A percentile compares a stretch with the other conserved stretches of the same genome.
phyloP scores from a whole-genome alignment of 495 filamentous ascomycete species.

The Daldinia caldariorum region DNA sequence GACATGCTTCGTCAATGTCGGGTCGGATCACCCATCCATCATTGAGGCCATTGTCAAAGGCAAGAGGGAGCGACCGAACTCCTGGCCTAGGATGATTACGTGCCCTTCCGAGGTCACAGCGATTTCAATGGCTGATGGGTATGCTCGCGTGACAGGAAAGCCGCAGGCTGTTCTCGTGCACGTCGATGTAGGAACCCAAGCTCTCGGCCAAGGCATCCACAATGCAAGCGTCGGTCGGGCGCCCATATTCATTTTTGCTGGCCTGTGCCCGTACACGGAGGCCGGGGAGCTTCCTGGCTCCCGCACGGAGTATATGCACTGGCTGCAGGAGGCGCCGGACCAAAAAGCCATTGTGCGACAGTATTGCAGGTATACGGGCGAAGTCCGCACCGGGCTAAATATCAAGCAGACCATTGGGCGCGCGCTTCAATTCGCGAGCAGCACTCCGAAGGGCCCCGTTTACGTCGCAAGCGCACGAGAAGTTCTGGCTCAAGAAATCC shows the following conservation, averaged over 20 bases:
- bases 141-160: conserved; percentile 74
- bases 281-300: conserved; percentile 79
- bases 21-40: conserved; percentile 80
- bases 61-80: conserved; percentile 54
- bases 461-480: conserved; percentile 75
- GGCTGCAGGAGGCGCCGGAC: conserved; percentile 83
- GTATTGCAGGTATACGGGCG: conserved; percentile 78
- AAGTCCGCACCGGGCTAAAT: conserved; percentile 79
- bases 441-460: conserved; percentile 75
- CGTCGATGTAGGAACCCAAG: conserved; percentile 84
- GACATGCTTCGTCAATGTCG: conserved; percentile 80
- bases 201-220: conserved; percentile 79
- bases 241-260: conserved; percentile 80
- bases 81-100: conserved; percentile 78
- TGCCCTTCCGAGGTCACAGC: conserved; percentile 76
- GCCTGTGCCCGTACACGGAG: conserved; percentile 76
- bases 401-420: conserved; percentile 82
- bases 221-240: conserved; percentile 80
- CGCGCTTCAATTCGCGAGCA: conserved; percentile 76
- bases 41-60: conserved; percentile 81
- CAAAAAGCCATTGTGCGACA: conserved; percentile 80
- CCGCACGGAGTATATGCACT: conserved; percentile 83
- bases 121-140: conserved; percentile 83
- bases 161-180: conserved; percentile 83
- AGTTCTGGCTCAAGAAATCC: conserved; percentile 77